A percentile compares a stretch with the other conserved stretches of the same genome.
phyloP scores from a whole-genome alignment of 2,329 filamentous ascomycete species.

The Penicillium sp. region DNA sequence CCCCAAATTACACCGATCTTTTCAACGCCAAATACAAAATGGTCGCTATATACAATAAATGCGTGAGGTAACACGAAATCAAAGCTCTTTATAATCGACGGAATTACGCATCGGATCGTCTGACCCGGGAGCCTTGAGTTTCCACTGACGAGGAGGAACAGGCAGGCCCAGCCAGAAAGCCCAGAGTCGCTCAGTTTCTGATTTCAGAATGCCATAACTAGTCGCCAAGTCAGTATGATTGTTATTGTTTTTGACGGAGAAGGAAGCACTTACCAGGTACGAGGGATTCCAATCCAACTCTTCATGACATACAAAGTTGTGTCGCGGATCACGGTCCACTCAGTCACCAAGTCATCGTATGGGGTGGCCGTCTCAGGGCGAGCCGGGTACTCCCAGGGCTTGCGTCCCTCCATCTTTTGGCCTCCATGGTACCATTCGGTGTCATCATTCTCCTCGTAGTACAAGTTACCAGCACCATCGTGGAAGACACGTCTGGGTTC shows the following conservation, averaged over 20 bases:
- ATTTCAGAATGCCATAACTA: conserved; percentile 54
- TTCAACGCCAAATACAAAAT: conserved; percentile 14
- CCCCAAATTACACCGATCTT: conserved; percentile 1
- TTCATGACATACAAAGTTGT: conserved; percentile 67
- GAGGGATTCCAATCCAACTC: conserved; percentile 70
- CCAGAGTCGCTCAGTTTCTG: conserved; percentile 59
- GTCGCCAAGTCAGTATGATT: background rate
- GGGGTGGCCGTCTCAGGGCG: conserved; percentile 46
- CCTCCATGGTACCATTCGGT: conserved; percentile 47
- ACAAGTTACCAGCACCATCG: conserved; percentile 37
- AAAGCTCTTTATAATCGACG: background rate
- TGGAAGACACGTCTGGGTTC: conserved; percentile 17
- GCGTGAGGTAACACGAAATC: conserved; percentile 6
- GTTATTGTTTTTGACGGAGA: background rate
- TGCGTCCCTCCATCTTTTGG: conserved; percentile 25
- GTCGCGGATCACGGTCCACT: conserved; percentile 63
- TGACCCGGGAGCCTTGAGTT: conserved; percentile 46
- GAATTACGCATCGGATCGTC: background rate
- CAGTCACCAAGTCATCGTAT: conserved; percentile 61
- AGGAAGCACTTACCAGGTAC: conserved; percentile 62
- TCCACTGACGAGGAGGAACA: conserved; percentile 59
- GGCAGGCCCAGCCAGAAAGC: conserved; percentile 65
- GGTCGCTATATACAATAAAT: conserved; percentile 19
- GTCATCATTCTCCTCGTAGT: conserved; percentile 41
- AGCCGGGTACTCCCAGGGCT: conserved; percentile 34